Conservation (phyloP, 352 stramenopile species). For the Pelagophyceae sp. region DNA sequence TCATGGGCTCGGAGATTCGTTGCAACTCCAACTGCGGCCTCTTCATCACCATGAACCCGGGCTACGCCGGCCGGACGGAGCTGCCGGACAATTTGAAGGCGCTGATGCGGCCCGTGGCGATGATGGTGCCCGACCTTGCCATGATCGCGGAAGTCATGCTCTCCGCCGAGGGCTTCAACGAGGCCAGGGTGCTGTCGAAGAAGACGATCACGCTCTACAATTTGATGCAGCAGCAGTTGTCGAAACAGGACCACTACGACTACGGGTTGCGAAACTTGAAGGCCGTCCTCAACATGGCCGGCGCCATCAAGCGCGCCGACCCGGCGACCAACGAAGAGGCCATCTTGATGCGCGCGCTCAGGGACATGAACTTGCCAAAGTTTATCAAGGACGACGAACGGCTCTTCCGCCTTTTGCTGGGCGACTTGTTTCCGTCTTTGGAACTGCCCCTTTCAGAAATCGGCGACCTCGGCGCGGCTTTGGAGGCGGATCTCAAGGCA, state of each 20-base stretch:
- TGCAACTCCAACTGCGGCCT: constrained; percentile 77
- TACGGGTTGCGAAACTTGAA: constrained; percentile 83
- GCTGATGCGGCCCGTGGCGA: constrained; percentile 84
- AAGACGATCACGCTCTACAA: constrained; percentile 83
- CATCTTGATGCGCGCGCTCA: constrained; percentile 73
- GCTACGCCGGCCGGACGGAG: constrained; percentile 83
- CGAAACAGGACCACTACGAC: constrained; percentile 85
- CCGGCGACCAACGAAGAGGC: constrained; percentile 79
- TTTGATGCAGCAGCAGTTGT: constrained; percentile 81
- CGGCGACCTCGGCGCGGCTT: constrained; percentile 56
- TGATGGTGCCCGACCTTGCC: constrained; percentile 88
- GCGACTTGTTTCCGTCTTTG: constrained; percentile 76
- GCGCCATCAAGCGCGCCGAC: constrained; percentile 77
- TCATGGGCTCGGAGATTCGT: constrained; percentile 67
- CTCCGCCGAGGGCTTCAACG: constrained; percentile 79
- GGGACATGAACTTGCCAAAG: constrained; percentile 86
- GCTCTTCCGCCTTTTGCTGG: constrained; percentile 77
- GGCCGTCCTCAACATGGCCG: constrained; percentile 79
- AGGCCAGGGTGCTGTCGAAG: constrained; percentile 70
- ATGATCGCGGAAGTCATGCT: constrained; percentile 87
- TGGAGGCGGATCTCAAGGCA: constrained; percentile 49
- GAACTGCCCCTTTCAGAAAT: constrained; percentile 67
- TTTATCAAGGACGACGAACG: constrained; percentile 79
- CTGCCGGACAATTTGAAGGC: constrained; percentile 86
- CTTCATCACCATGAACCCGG: constrained; percentile 80